Evolutionary conservation across 108 stramenopile species (phyloP).

Genomic region (Parietichytrium sp.): DNA sequence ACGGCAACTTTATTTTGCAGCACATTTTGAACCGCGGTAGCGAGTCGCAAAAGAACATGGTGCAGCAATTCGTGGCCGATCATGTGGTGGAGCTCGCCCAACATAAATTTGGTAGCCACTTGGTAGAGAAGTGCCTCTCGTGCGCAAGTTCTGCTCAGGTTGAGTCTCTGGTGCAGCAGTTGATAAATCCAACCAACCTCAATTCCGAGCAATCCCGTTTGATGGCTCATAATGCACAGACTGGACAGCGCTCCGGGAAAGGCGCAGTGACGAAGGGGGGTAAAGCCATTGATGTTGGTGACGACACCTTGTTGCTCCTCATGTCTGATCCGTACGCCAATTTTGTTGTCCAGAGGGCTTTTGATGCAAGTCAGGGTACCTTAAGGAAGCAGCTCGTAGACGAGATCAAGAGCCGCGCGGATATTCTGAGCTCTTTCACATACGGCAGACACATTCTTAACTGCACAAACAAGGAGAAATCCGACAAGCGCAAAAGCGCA

Average conservation of each 20-base stretch:
- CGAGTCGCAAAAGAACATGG: not conserved
- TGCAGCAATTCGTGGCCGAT: not conserved
- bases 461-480: too few species aligned
- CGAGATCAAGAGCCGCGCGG: constrained; percentile 21
- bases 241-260: not conserved
- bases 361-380: not conserved
- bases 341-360: constrained; percentile 33
- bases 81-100: constrained; percentile 27
- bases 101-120: constrained; percentile 20
- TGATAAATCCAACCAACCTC: not conserved
- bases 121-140: constrained; percentile 22
- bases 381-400: not conserved
- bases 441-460: constrained; percentile 25
- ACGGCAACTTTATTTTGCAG: constrained; percentile 30
- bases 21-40: not conserved
- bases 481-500: too few species aligned
- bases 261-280: not conserved
- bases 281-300: too few species aligned
- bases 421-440: not conserved
- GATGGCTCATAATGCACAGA: too few species aligned
- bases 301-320: constrained; percentile 18
- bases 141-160: constrained; percentile 17
- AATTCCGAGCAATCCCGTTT: not conserved
- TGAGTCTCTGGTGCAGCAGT: not conserved
- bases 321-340: constrained; percentile 20